Evolutionary conservation across 306 rosid species (phyloP), one percentile per base, ranked within the genome.

Genomic region (Dalbergia cochinchinensis): DNA sequence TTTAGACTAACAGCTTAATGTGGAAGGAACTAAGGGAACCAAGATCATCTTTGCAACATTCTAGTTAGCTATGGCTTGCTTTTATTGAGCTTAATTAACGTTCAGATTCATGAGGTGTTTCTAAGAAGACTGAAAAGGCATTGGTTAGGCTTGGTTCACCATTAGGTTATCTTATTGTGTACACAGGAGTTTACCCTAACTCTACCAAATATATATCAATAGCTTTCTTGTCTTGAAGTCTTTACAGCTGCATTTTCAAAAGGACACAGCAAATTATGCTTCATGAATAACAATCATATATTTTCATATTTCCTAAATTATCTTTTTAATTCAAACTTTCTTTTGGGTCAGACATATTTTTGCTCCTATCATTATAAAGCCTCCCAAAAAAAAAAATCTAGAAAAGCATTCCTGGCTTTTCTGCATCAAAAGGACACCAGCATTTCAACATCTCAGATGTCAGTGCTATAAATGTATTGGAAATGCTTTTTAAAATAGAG

Each of bases 81-180:
- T 73, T 71, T 45, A 63, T 26, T 35, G 59, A 71, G 22, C 22
- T 22, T 15, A 80, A 22, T 63, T 19, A 61, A 51, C 34, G 65
- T 53, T 31, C 67, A 63, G 11, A 72, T 73, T 8, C 48, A 65
- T 47, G 33, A 70, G 18, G 7, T 8, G 22, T 39, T n/a, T 39
- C 50, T 39, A 65, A 11, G 6, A 35, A 62, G 39, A 63, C 47
- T 65, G n/a, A 51, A 76, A 13, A 34, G 62, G 55, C 71, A 58
- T 39, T 59, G 31, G 22, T 69, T 60, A 77, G 78, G 69, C 5
- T 62, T 76, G 31, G 13, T 70, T 51, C 50, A 39, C 65, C 64
- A 19, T 41, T 53, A 31, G 65, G 41, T 63, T 14, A 71, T 22
- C 26, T 47, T 42, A 44, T 60, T 50, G 47, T 51, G 59, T 11